Conservation (phyloP, 2,329 filamentous ascomycete species). For the Pseudogymnoascus sp. region DNA sequence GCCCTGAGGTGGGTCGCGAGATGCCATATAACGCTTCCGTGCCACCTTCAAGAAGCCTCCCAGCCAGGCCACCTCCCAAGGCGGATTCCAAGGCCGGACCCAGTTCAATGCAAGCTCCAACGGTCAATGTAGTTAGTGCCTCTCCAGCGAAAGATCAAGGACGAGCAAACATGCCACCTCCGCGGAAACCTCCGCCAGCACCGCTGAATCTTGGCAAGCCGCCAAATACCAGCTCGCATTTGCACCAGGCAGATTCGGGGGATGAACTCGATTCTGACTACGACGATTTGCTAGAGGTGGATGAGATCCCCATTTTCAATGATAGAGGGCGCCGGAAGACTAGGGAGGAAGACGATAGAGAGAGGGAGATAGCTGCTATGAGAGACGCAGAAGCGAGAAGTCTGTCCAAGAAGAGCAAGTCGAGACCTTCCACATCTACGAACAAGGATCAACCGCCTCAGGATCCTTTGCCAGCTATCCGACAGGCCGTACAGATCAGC, state of each 20-base stretch:
- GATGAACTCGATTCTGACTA: slow-evolving; percentile 72
- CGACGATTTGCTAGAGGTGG: slow-evolving; percentile 65
- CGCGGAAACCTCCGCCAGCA: slow-evolving; percentile 75
- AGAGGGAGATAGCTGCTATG: slow-evolving; percentile 60
- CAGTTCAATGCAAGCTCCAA: background rate
- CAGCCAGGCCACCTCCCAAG: slow-evolving; percentile 33
- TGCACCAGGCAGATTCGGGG: slow-evolving; percentile 40
- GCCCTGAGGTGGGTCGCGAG: slow-evolving; percentile 34
- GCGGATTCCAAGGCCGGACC: slow-evolving; percentile 18
- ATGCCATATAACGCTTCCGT: slow-evolving; percentile 44
- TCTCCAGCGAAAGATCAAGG: background rate
- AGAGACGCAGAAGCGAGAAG: slow-evolving; percentile 64
- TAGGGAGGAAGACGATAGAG: slow-evolving; percentile 75
- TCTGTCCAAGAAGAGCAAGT: slow-evolving; percentile 61
- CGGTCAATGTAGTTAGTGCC: slow-evolving; percentile 13
- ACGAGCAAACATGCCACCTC: slow-evolving; percentile 48
- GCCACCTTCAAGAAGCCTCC: slow-evolving; percentile 48
- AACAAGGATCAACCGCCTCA: slow-evolving; percentile 24
- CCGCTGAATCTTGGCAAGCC: slow-evolving; percentile 62
- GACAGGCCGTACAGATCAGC: slow-evolving; percentile 25
- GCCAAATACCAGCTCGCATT: slow-evolving; percentile 33
- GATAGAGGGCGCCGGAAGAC: slow-evolving; percentile 73
- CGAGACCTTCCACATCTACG: slow-evolving; percentile 26
- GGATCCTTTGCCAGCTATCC: slow-evolving; percentile 33
- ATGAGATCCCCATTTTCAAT: slow-evolving; percentile 47